Base-by-base conservation (phyloP, 352 stramenopile species). In the Globisporangium cederbergense region DNA sequence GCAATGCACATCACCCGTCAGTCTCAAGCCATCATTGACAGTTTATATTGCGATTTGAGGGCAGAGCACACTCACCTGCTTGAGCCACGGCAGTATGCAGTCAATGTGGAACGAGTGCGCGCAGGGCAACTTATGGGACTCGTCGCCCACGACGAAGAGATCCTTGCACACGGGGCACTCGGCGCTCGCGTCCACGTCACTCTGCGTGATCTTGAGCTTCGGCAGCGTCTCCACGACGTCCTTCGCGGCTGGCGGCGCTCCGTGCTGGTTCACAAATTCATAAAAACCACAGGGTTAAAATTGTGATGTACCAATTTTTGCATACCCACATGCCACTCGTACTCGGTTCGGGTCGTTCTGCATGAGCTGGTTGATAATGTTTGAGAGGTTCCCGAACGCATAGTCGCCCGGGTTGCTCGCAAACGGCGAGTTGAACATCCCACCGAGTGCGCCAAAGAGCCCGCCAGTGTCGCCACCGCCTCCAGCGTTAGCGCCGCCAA, bases 101-200 rank as follows among this genome's bases (percentile, higher is more conserved):
- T 96, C 83, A 34, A 86, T 79, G 62, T 96, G 87, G 60, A 96
- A 94, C 30, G 73, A 74, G 60, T 96, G 87, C 20, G 79, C 59
- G 64, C 87, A 96, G 52, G 87, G 87, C 56, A 96, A 65, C 22
- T 82, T 75, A 60, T 88, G 83, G 5, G 79, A 81, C 25, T 94
- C 82, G 14, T 96, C 85, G 30, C 88, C 78, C 3, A 96, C 66
- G n/a, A 72, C 78, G 34, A 94, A 96, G 13, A 80, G 77, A 62
- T 96, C 87, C 59, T 96, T 96, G 81, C 87, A 96, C 55, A 96
- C 86, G 16, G 87, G 79, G 52, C 87, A 96, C 63, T 96, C 87
- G 36, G 86, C 78, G 52, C 81, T 90, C 13, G 70, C 73, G 42
- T 93, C 85, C 20, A 96, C 83, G 60, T 96, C 82, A 20, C 59